Evolutionary conservation across 2,329 filamentous ascomycete genomes (phyloP).

Genomic region (Orbilia blumenaviensis): DNA sequence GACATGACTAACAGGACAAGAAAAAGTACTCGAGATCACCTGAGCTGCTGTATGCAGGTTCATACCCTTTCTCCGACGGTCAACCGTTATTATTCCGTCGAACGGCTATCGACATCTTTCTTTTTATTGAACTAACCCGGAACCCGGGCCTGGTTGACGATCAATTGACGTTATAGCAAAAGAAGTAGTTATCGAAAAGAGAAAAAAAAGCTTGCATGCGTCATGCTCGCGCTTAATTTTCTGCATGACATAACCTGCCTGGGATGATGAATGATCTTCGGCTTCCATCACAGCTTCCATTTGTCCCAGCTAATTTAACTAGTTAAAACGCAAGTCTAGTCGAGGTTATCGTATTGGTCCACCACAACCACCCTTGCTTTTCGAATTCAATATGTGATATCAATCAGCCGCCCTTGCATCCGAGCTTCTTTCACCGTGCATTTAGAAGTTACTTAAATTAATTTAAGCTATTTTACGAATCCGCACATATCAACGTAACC

Average conservation of each 20-base stretch:
- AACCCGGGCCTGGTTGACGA: not conserved
- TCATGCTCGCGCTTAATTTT: not conserved
- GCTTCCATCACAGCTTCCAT: conserved; percentile 6
- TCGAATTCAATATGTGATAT: not conserved
- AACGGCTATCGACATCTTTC: no score
- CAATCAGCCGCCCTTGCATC: not conserved
- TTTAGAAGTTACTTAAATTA: no score
- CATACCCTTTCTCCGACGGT: not conserved
- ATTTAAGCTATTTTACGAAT: no score
- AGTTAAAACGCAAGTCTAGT: no score
- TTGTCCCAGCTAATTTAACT: not conserved
- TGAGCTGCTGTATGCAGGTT: not conserved
- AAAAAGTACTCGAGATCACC: not conserved
- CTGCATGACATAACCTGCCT: conserved; percentile 2
- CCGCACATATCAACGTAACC: conserved; percentile 26
- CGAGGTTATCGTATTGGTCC: not conserved
- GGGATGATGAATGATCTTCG: not conserved
- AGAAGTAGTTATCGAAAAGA: not conserved
- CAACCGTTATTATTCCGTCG: not conserved
- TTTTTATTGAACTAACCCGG: not conserved
- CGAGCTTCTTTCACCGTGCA: not conserved
- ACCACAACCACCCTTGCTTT: not conserved
- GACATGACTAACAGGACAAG: not conserved
- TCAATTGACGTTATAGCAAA: not conserved
- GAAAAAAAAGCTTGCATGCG: not conserved